Base-by-base conservation (phyloP, 2,329 filamentous ascomycete genomes). In the Monosporascus cannonballus region DNA sequence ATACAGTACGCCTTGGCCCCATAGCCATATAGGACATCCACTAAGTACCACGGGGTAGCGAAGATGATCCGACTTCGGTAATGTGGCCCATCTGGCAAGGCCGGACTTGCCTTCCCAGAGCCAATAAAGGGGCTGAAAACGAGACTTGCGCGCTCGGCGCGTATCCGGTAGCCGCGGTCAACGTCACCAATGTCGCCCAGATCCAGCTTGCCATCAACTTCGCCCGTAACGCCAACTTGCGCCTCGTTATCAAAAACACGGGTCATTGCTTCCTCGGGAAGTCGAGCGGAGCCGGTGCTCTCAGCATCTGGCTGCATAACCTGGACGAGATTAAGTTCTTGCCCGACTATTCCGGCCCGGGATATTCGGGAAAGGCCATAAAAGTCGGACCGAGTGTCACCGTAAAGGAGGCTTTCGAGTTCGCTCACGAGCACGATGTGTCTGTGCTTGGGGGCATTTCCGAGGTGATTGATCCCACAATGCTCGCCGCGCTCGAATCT, bases 361-460 rank as follows among this genome's bases (percentile, higher is more conserved):
- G 41, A 4, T 65, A 63, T 25, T 55, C 41, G 3, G 67, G 67
- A 0, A 58, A 56, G 7, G 66, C 66, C 4, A 20, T 63, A 8
- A 63, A 62, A 8, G 6, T 61, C 1, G 64, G 65, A 2, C 58
- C 65, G 6, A 63, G 60, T 4, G 56, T 64, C 5, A 49, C 60
- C 27, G 56, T 48, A 2, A 55, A 52, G 18, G 61, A 65, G 39
- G 56, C 58, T 3, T 57, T 61, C n/a, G 27, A 52, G 22, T 50
- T 54, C 4, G 56, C 56, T 7, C 36, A 36, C 4, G 39, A 25
- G 3, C 22, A 55, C 18, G 69, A 68, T 6, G 60, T 69, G 38
- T 63, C 62, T 2, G 62, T 76, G 15, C 69, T 73, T 14, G 71
- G 70, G 36, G 73, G 74, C 4, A 30, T 46, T 27, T 24, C 42